Conservation (phyloP, 2,329 filamentous ascomycete genomes). For the Ceratocystis papillata region DNA sequence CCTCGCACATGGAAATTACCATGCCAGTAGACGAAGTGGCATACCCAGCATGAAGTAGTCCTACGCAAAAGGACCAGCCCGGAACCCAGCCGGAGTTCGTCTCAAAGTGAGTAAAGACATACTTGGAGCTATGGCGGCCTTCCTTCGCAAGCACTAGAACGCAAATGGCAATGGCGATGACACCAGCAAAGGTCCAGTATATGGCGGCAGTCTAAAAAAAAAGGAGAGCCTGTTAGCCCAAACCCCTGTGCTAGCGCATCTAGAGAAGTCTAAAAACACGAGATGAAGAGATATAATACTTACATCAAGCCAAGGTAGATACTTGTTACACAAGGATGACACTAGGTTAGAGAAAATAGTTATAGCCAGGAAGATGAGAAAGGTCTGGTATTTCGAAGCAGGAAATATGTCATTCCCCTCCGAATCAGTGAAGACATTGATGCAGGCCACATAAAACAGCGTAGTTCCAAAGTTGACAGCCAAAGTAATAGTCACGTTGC, state of each 20-base stretch:
- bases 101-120: conserved; percentile 59
- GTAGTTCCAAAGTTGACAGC: conserved; percentile 73
- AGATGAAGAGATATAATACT: conserved; percentile 30
- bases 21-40: conserved; percentile 68
- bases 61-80: conserved; percentile 64
- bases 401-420: conserved; percentile 37
- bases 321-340: conserved; percentile 56
- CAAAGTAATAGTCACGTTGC: conserved; percentile 73
- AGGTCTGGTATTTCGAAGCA: conserved; percentile 52
- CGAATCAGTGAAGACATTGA: conserved; percentile 44
- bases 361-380: conserved; percentile 60
- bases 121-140: conserved; percentile 51
- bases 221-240: background rate
- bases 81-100: conserved; percentile 56
- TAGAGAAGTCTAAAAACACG: background rate
- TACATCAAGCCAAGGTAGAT: conserved; percentile 59
- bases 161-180: conserved; percentile 53
- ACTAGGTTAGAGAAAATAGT: conserved; percentile 54
- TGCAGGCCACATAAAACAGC: conserved; percentile 47
- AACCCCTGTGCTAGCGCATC: background rate
- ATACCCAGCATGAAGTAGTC: conserved; percentile 61
- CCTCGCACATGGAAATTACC: conserved; percentile 71
- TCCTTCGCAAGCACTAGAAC: conserved; percentile 56
- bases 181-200: conserved; percentile 62
- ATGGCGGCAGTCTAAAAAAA: conserved; percentile 53